A percentile compares a stretch with the other conserved stretches of the same genome.
Conservation (phyloP, 2,329 filamentous ascomycete genomes). For the Penicillium verrucosum region DNA sequence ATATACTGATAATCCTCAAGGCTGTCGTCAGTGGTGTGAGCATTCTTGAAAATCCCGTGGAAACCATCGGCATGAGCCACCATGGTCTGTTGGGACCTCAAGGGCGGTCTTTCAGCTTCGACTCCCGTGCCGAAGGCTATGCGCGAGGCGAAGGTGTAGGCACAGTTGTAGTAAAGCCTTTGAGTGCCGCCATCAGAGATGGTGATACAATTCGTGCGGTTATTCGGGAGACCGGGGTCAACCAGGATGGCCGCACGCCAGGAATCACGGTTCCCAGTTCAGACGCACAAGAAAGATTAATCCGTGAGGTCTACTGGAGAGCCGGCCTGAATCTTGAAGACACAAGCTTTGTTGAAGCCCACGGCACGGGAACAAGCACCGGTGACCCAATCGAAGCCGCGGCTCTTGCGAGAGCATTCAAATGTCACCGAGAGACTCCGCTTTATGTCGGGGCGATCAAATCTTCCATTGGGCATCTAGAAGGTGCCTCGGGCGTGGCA, state of each 20-base stretch:
- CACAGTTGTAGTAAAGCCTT: slow-evolving; percentile 31
- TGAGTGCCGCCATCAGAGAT: slow-evolving; percentile 32
- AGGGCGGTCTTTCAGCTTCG: slow-evolving; percentile 33
- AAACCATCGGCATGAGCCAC: slow-evolving; percentile 32
- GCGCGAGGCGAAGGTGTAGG: slow-evolving; percentile 36
- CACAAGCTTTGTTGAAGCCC: slow-evolving; percentile 30
- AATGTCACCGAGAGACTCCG: slow-evolving; percentile 16
- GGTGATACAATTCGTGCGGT: slow-evolving; percentile 35
- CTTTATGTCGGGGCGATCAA: slow-evolving; percentile 29
- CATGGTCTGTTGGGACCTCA: slow-evolving; percentile 38
- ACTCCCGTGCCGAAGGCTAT: slow-evolving; percentile 34
- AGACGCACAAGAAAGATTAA: slow-evolving; percentile 34
- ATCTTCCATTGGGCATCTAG: slow-evolving; percentile 28
- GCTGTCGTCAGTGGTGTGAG: slow-evolving; percentile 40
- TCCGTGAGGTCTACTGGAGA: slow-evolving; percentile 31
- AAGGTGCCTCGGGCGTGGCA: slow-evolving; percentile 30
- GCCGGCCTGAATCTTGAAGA: slow-evolving; percentile 25
- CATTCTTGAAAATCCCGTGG: slow-evolving; percentile 35
- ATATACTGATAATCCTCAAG: neutral
- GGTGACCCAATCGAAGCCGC: slow-evolving; percentile 35
- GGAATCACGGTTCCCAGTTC: slow-evolving; percentile 46
- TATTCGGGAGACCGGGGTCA: slow-evolving; percentile 30
- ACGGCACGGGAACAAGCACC: slow-evolving; percentile 35
- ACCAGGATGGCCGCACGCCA: slow-evolving; percentile 37
- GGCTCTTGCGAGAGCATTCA: slow-evolving; percentile 30